Evolutionary conservation across 495 filamentous ascomycete genomes (phyloP).

Genomic region (Hypoxylon intermedium): DNA sequence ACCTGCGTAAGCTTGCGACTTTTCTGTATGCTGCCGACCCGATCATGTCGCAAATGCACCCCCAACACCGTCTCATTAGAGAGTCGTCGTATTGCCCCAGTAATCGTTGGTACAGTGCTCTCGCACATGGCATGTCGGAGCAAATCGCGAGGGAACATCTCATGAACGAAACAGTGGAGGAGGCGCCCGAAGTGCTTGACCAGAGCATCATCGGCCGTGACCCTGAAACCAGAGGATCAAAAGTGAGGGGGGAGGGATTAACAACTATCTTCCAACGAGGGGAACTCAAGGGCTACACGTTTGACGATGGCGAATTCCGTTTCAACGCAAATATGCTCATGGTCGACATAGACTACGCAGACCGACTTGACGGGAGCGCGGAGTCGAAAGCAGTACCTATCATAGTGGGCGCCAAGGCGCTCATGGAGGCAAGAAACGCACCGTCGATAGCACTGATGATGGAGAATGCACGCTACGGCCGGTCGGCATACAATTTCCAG

Average conservation of each 20-base stretch:
- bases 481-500: conserved; percentile 18
- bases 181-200: not conserved
- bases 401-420: not conserved
- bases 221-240: not conserved
- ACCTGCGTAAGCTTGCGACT: conserved; percentile 18
- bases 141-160: not conserved
- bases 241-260: not conserved
- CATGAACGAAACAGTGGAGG: not conserved
- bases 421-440: not conserved
- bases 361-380: not conserved
- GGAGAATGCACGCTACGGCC: not conserved
- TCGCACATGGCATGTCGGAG: conserved; percentile 7
- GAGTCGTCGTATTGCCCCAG: not conserved
- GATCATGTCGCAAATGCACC: conserved; percentile 26
- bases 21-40: conserved; percentile 33
- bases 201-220: not conserved
- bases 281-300: conserved; percentile 12
- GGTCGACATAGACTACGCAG: too few species aligned
- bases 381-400: too few species aligned
- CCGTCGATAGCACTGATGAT: not conserved
- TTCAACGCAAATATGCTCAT: too few species aligned
- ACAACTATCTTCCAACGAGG: conserved; percentile 22
- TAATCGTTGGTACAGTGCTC: conserved; percentile 14
- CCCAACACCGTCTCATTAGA: conserved; percentile 3
- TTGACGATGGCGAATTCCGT: not conserved